Evolutionary conservation across 1,284 basidiomycete genomes (phyloP), one percentile per base, ranked within the genome.

Genomic region (Heliocybe sulcata): DNA sequence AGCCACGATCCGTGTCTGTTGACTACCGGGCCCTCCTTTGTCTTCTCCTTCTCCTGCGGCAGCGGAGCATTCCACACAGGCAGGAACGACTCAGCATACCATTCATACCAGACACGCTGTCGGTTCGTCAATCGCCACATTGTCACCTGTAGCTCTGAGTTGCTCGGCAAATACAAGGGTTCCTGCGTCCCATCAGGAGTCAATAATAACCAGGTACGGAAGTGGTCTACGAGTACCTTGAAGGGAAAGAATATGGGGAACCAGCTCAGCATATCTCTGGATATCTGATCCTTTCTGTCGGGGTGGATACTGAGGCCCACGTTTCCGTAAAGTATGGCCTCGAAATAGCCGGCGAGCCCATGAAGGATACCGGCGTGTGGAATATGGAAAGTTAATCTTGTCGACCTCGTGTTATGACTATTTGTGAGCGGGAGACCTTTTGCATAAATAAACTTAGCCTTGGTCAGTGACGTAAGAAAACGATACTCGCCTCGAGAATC

Each of bases 321-420:
- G 61, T 90, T 86, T 38, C 83, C 85, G 67, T 98, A 99, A 3
- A 99, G 74, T 27, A 93, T 85, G 0, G 96, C 93, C 71, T 99
- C 96, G 65, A 99, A 99, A 71, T 98, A 99, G 2, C 97, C 97
- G 2, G 93, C 96, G 27, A 99, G 76, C n/a, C 97, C 97, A 67
- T 99, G 96, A 59, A 97, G 77, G n/a, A 92, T 82, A 2, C 93
- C 94, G 0, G 95, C 92, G 67, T 97, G 89, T 0, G 97, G 95
- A 57, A 99, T 94, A 64, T 92, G 85, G 75, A 98, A 99, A 1
- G 85, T 86, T 54, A 94, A 70, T 61, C 82, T 85, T 0, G 90
- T 84, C 1, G 88, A 85, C 22, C 93, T 83, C 14, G 82, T 82
- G 67, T 96, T 96, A 68, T 96, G 93, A 59, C 84, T 92, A 64